phyloP scores from a whole-genome alignment of 108 stramenopile species.

The Schizochytrium sp. region DNA sequence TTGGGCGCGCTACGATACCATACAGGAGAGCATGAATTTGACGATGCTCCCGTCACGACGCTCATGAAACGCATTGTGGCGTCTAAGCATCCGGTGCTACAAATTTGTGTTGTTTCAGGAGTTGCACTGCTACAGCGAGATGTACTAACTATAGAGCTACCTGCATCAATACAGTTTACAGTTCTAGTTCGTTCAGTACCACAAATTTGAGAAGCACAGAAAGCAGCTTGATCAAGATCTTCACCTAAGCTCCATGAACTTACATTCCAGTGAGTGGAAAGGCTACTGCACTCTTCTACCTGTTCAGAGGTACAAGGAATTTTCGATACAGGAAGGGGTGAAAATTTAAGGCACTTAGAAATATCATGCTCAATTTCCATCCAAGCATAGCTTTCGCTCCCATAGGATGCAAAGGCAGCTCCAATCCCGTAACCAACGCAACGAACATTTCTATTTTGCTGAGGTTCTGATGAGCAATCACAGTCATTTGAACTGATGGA shows the following conservation, averaged over 20 bases:
- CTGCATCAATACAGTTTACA: not conserved
- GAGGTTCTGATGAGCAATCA: not conserved
- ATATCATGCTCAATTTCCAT: not conserved
- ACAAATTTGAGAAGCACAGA: not conserved
- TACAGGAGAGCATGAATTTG: not conserved
- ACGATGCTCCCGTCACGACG: too few relatives aligned
- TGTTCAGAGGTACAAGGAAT: not conserved
- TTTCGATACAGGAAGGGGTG: not conserved
- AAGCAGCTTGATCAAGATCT: not conserved
- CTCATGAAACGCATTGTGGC: too few relatives aligned
- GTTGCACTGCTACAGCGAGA: too few relatives aligned
- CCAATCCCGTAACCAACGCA: conserved; percentile 40
- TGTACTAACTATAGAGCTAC: not conserved
- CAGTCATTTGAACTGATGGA: not conserved
- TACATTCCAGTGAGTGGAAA: not conserved
- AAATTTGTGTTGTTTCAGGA: too few relatives aligned
- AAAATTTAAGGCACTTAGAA: not conserved
- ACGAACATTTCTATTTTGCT: not conserved
- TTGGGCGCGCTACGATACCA: not conserved
- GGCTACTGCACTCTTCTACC: not conserved
- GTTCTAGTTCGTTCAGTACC: not conserved
- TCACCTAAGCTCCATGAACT: not conserved
- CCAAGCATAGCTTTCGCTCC: conserved; percentile 2
- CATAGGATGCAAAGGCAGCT: not conserved
- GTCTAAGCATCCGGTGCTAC: too few relatives aligned